These are phyloP conservation scores for Dipteronia dyeriana DNA, from an alignment of 345 rosid genomes.

Conservation along the genomic window DNA sequence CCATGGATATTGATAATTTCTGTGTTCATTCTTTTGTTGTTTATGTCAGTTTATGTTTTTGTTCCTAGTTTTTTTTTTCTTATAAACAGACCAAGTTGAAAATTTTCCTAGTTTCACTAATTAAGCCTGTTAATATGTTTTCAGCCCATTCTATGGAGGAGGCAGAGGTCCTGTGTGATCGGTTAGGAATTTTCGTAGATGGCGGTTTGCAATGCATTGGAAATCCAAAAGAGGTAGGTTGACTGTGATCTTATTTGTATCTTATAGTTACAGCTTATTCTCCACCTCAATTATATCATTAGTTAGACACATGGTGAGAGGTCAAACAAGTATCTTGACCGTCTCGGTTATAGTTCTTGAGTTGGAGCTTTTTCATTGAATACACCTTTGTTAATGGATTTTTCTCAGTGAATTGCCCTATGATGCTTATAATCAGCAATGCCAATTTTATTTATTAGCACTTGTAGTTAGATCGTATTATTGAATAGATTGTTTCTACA, in stretches of 20 bases:
- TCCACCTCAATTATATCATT: not conserved
- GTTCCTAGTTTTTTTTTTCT: too few relatives aligned
- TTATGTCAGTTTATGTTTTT: too few relatives aligned
- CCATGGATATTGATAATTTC: not conserved
- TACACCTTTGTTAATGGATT: too few relatives aligned
- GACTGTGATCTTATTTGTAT: not conserved
- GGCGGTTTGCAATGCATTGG: conserved; percentile 95
- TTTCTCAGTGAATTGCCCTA: too few relatives aligned
- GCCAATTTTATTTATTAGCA: too few relatives aligned
- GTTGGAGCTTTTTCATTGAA: not conserved
- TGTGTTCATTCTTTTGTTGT: not conserved
- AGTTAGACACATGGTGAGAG: not conserved
- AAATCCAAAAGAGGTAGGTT: conserved; percentile 78
- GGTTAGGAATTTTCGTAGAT: conserved; percentile 82
- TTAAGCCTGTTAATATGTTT: conserved; percentile 17
- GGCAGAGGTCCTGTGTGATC: conserved; percentile 89
- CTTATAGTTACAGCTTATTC: not conserved
- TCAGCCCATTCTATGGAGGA: conserved; percentile 98
- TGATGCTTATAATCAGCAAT: not conserved
- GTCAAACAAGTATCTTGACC: not conserved
- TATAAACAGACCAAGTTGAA: conserved; percentile 53
- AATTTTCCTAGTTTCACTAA: conserved; percentile 5
- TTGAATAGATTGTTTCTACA: not conserved
- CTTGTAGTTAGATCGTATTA: not conserved
- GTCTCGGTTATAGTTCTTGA: not conserved